These are phyloP conservation scores for Trametes cinnabarina DNA, from an alignment of 768 basidiomycete genomes.

Conservation along the genomic window DNA sequence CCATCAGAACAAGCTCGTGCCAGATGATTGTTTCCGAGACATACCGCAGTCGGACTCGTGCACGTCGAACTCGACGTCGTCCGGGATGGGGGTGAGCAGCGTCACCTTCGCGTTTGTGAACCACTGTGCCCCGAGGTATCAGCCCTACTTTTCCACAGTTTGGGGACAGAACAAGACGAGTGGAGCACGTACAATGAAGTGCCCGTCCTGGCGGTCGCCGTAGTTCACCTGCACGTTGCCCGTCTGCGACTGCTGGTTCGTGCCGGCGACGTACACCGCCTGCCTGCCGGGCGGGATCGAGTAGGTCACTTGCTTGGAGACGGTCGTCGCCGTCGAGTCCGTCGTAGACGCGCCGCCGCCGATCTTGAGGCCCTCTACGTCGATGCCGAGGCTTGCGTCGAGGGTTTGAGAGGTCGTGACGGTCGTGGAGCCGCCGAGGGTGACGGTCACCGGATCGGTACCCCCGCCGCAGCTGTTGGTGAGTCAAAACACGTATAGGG, in stretches of 20 bases:
- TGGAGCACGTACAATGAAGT: conserved; percentile 10
- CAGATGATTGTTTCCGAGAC: no score
- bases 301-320: conserved; percentile 3
- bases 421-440: conserved; percentile 3
- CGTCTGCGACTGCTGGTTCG: conserved; percentile 7
- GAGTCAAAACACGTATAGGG: neutral
- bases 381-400: conserved; percentile 7
- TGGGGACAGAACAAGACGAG: no score
- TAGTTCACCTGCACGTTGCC: conserved; percentile 18
- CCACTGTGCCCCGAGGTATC: neutral
- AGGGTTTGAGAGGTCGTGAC: conserved; percentile 3
- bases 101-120: conserved; percentile 1
- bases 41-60: conserved; percentile 5
- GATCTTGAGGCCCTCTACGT: conserved; percentile 3
- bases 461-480: conserved; percentile 5
- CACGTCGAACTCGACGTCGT: conserved; percentile 5
- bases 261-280: conserved; percentile 14
- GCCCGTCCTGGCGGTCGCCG: neutral
- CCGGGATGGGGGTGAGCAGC: neutral
- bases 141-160: neutral
- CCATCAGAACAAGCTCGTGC: neutral
- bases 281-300: conserved; percentile 5
- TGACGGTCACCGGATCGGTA: neutral
- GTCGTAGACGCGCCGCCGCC: conserved; percentile 4
- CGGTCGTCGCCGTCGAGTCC: neutral